These are phyloP conservation scores for Eimeria necatrix DNA, from an alignment of 169 alveolate species.

Conservation along the genomic window DNA sequence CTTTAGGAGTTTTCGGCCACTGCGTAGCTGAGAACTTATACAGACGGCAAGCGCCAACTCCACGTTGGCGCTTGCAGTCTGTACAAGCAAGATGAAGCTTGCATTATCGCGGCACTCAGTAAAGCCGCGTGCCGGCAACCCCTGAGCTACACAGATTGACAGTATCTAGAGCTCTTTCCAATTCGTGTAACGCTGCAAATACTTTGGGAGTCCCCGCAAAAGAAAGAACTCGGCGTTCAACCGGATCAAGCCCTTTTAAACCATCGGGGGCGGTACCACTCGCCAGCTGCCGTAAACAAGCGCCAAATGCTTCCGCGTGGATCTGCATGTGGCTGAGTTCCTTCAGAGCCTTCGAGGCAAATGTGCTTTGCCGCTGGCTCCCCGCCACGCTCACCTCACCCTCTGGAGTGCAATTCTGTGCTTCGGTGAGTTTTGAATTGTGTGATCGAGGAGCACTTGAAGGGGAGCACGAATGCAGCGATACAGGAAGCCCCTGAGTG, in stretches of 20 bases:
- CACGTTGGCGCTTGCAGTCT: too few species aligned
- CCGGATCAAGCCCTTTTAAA: slow-evolving; percentile 65
- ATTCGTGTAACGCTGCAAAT: slow-evolving; percentile 71
- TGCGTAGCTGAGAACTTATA: too few species aligned
- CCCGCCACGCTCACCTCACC: neutral
- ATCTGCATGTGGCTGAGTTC: slow-evolving; percentile 58
- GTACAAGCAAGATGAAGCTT: too few species aligned
- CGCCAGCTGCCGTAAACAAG: slow-evolving; percentile 72
- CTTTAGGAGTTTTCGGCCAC: too few species aligned
- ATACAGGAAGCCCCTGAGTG: slow-evolving; percentile 67
- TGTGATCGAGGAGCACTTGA: neutral
- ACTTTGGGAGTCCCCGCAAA: slow-evolving; percentile 77
- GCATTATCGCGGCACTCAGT: neutral
- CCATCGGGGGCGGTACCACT: slow-evolving; percentile 81
- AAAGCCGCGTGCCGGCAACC: neutral
- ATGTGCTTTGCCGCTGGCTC: neutral
- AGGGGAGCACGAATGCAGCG: slow-evolving; percentile 19
- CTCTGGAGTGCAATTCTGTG: neutral
- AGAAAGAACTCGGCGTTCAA: slow-evolving; percentile 75
- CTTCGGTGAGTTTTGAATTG: neutral
- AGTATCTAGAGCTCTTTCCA: slow-evolving; percentile 76
- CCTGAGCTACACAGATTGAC: slow-evolving; percentile 49
- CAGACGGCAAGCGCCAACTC: too few species aligned
- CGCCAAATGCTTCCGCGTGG: slow-evolving; percentile 68
- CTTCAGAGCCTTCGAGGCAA: slow-evolving; percentile 47